Percentiles rank a stretch among this genome's conserved stretches.
phyloP scores from a whole-genome alignment of 495 filamentous ascomycete species.

The Podospora fimiseda region DNA sequence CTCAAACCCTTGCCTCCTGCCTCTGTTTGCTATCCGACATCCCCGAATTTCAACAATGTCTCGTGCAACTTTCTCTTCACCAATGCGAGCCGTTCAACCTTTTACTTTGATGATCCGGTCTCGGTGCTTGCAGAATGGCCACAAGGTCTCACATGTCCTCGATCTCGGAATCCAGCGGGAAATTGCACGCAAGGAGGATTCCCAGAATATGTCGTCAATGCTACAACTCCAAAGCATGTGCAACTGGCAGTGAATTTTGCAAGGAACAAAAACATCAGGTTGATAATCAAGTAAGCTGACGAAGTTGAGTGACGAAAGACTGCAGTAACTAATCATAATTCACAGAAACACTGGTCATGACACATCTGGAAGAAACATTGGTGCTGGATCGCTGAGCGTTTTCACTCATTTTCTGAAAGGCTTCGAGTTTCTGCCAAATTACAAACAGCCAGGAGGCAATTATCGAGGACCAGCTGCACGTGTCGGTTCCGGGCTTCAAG shows the following conservation, averaged over 20 bases:
- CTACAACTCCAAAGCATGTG: slow-evolving; percentile 47
- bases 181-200: slow-evolving; percentile 52
- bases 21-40: slow-evolving; percentile 45
- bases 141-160: slow-evolving; percentile 32
- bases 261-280: slow-evolving; percentile 47
- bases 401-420: slow-evolving; percentile 54
- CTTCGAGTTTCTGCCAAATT: slow-evolving; percentile 33
- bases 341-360: slow-evolving; percentile 63
- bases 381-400: slow-evolving; percentile 49
- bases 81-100: slow-evolving; percentile 22
- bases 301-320: not conserved
- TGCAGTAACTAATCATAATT: not conserved
- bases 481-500: slow-evolving; percentile 39
- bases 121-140: slow-evolving; percentile 31
- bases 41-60: slow-evolving; percentile 33
- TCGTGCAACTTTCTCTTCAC: slow-evolving; percentile 33
- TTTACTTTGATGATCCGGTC: slow-evolving; percentile 35
- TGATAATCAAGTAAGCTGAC: slow-evolving; percentile 48
- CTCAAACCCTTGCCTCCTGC: slow-evolving; percentile 48
- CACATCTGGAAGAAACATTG: slow-evolving; percentile 47
- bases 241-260: slow-evolving; percentile 57
- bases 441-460: slow-evolving; percentile 26
- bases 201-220: slow-evolving; percentile 56
- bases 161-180: slow-evolving; percentile 17
- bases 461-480: slow-evolving; percentile 37